Conservation (phyloP, 805 yeast species). For the Wickerhamiella azymoides region DNA sequence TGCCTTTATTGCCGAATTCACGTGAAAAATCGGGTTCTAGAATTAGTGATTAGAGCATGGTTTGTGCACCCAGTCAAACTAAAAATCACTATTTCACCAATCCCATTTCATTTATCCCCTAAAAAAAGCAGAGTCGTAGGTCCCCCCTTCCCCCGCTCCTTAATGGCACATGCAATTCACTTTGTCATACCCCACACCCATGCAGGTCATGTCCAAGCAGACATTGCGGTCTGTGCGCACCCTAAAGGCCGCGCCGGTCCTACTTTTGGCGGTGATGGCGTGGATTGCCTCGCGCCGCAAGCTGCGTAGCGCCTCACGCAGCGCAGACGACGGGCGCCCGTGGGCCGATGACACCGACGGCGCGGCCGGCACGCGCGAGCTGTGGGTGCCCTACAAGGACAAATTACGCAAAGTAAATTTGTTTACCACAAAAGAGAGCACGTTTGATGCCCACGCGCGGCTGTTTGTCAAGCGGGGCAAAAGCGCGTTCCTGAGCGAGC, state of each 20-base stretch:
- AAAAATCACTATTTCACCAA: no score
- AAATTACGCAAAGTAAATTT: constrained; percentile 8
- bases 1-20: no score
- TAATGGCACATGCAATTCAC: background rate
- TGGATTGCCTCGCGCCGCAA: background rate
- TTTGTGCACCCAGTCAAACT: no score
- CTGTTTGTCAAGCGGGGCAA: constrained; percentile 24
- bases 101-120: no score
- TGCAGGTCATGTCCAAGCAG: background rate
- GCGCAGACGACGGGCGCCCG: constrained; percentile 8
- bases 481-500: constrained; percentile 57
- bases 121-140: no score
- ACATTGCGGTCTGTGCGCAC: background rate
- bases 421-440: constrained; percentile 7
- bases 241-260: background rate
- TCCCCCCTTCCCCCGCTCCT: no score
- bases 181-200: background rate
- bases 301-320: background rate
- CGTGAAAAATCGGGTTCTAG: no score
- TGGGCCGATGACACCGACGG: background rate
- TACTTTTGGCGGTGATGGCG: background rate
- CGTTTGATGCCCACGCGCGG: constrained; percentile 15
- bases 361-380: constrained; percentile 8
- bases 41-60: no score
- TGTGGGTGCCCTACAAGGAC: constrained; percentile 15